Conservation (phyloP, 2,329 filamentous ascomycete species). For the Penicillium glabrum region DNA sequence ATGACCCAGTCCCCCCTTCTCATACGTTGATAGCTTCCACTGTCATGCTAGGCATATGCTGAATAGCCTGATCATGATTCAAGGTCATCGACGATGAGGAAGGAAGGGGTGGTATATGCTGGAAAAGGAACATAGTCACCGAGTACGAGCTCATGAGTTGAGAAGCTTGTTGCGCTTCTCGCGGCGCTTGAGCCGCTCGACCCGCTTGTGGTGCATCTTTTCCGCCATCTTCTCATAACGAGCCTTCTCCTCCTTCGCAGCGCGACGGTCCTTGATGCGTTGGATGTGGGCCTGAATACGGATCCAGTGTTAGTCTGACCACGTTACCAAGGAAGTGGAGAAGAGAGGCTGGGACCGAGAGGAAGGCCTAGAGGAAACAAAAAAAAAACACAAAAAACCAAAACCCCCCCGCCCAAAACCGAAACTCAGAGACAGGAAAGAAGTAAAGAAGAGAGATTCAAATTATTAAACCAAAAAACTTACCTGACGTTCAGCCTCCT, state of each 20-base stretch:
- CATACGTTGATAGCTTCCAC: neutral
- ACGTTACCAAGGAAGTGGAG: slow-evolving; percentile 2
- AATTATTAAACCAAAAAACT: slow-evolving; percentile 20
- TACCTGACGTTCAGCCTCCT: slow-evolving; percentile 84
- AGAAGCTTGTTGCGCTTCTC: slow-evolving; percentile 77
- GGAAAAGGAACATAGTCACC: neutral
- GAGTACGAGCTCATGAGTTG: slow-evolving; percentile 36
- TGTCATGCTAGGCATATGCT: neutral
- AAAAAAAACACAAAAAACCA: neutral
- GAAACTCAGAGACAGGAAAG: neutral
- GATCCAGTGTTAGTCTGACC: slow-evolving; percentile 2
- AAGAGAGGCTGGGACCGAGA: neutral
- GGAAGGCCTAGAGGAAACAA: neutral
- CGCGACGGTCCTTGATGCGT: slow-evolving; percentile 79
- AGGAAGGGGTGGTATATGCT: slow-evolving; percentile 2
- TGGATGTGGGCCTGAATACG: slow-evolving; percentile 66
- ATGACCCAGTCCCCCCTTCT: slow-evolving; percentile 8
- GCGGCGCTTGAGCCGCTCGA: slow-evolving; percentile 88
- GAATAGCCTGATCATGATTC: neutral
- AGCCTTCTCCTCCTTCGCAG: slow-evolving; percentile 88
- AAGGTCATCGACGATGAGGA: neutral
- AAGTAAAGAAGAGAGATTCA: neutral
- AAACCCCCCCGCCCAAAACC: no score
- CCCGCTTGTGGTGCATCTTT: slow-evolving; percentile 96
- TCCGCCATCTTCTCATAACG: slow-evolving; percentile 91